These are phyloP conservation scores for Saitozyma podzolica DNA, from an alignment of 768 basidiomycete species.

Conservation along the genomic window DNA sequence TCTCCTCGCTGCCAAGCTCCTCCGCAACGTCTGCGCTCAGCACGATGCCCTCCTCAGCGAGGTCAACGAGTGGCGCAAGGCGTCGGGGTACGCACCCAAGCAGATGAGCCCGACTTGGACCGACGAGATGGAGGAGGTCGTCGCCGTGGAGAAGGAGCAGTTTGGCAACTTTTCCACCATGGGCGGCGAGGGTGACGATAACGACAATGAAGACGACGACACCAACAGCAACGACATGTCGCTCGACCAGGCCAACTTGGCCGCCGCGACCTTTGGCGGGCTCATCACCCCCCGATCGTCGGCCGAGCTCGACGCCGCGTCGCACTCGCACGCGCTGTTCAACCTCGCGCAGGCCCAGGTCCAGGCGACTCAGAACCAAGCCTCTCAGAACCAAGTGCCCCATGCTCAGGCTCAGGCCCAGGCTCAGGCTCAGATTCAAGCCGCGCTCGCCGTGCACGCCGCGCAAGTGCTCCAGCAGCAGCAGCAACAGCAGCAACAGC, in stretches of 20 bases:
- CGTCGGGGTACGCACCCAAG: conserved; percentile 64
- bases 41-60: conserved; percentile 83
- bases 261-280: conserved; percentile 14
- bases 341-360: background rate
- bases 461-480: background rate
- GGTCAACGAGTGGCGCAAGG: conserved; percentile 84
- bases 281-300: conserved; percentile 34
- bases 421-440: background rate
- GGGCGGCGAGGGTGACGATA: conserved; percentile 38
- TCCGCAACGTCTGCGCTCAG: conserved; percentile 75
- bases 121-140: conserved; percentile 46
- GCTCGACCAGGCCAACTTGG: conserved; percentile 8
- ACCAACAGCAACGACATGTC: conserved; percentile 3
- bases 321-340: conserved; percentile 15
- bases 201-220: conserved; percentile 33
- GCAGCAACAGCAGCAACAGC: background rate
- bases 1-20: conserved; percentile 74
- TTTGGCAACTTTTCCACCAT: conserved; percentile 46
- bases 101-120: conserved; percentile 34
- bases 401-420: background rate
- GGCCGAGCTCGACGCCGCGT: conserved; percentile 25
- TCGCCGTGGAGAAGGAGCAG: conserved; percentile 45
- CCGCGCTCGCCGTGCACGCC: background rate
- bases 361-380: background rate
- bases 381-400: background rate